Evolutionary conservation across 192 early-diverging fungal genomes (phyloP), one percentile per base, ranked within the genome.

Genomic region (Mortierella claussenii): DNA sequence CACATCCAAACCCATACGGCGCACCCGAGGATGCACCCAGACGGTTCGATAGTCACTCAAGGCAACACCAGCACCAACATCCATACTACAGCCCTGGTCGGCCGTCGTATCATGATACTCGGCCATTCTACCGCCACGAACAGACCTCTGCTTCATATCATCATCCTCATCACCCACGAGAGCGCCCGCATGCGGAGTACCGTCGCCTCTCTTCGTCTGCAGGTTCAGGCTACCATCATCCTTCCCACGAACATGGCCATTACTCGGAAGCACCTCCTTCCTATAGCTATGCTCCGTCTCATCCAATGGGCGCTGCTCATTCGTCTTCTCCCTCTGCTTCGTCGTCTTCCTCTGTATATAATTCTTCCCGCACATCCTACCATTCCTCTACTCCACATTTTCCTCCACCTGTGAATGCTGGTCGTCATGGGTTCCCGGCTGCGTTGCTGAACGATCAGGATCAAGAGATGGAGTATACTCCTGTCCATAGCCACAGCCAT

Each of bases 231-330:
- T 55, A 30, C 6, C 55, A 67, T 17, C 30, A 58, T 17, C 49
- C 56, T 43, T 54, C 67, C 40, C 57, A 69, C 37, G 67, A 60
- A 15, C 43, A 46, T 32, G 49, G 48, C 24, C 47, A 47, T 24
- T 51, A 49, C 12, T 12, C 17, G 0, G 67, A 69, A 47, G 57
- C 42, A 45, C 60, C 67, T 32, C 43, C 50, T 21, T 68, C 65
- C 27, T 30, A 48, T 27, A 49, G 26, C 40, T 47, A 60, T 46
- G 31, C 56, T 60, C 63, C 63, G 53, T 65, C 63, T 15, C 30
- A 47, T 40, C 61, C 61, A 51, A 53, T 64, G 61, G 61, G 61
- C 61, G 37, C 61, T 53, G 40, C 50, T 51, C 60, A 62, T 40
- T 40, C 17, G 21, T 24, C 23, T 51, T 31, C 45, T 44, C 24